Evolutionary conservation across 208 protist species (phyloP), one percentile per base, ranked within the genome.

Genomic region (Trypanosoma boissoni): DNA sequence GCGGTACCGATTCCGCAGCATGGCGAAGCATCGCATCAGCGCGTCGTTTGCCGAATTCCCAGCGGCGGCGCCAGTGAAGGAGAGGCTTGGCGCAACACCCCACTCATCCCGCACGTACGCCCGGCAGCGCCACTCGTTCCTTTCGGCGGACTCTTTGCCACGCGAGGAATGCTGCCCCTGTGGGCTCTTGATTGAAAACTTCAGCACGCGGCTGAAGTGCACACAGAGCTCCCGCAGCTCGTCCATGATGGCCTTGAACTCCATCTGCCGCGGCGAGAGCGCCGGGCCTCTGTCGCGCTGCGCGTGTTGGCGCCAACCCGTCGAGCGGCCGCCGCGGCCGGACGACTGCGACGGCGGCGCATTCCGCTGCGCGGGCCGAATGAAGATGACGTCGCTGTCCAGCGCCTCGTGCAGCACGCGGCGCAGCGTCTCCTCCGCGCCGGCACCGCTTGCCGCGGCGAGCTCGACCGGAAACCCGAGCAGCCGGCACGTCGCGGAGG

Each of bases 61-160:
- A 31, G 21, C 18, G 12, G 23, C 58, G 58, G 88, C 80, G 3
- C 56, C 55, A 16, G 68, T 79, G 20, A 89, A 74, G n/a, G 49
- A 36, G 24, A 80, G 72, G 36, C 58, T 80, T 1, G 76, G 64
- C 12, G 70, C 66, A 14, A 80, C 62, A 42, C 70, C 74, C 88
- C 88, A 95, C 54, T 95, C 85, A 39, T 92, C 83, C 48, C 85
- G 84, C 42, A 86, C 69, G 63, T 95, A 95, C 49, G 78, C 85
- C 7, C 88, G 78, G 39, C 88, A 95, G 23, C 76, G 74, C 79
- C 80, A 95, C 49, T 52, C 49, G 14, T 28, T 2, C 20, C 3
- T 2, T 26, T 24, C 26, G 44, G 60, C 6, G 6, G 6, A 6
- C 26, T 50, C 21, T 50, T 6, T 24, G 6, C 9, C 23, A 50